These are phyloP conservation scores for Ophiostoma himal-ulmi DNA, from an alignment of 2,329 filamentous ascomycete species.

Conservation along the genomic window DNA sequence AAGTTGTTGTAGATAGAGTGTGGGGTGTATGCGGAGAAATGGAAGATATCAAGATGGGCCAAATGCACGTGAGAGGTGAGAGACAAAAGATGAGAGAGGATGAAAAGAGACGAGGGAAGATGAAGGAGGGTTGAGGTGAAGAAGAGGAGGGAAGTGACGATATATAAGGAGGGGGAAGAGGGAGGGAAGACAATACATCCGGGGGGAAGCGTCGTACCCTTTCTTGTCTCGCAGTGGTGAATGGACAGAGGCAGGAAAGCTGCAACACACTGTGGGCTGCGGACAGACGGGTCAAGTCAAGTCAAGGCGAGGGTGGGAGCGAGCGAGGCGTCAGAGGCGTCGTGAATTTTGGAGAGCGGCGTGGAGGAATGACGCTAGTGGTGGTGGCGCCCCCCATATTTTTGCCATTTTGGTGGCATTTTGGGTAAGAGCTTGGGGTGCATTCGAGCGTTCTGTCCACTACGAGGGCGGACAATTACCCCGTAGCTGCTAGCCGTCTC, in stretches of 20 bases:
- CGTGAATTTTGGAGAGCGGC: background rate
- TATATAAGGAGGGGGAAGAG: background rate
- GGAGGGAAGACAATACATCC: background rate
- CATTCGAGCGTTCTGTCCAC: background rate
- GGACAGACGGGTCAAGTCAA: background rate
- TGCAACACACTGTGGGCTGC: background rate
- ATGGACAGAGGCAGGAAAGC: background rate
- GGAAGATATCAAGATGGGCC: background rate
- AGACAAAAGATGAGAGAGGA: background rate
- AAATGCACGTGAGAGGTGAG: background rate
- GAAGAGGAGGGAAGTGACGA: background rate
- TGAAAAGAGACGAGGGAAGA: background rate
- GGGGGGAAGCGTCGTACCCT: background rate
- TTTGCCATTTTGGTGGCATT: background rate
- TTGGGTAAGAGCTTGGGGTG: background rate
- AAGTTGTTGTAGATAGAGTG: constrained; percentile 6
- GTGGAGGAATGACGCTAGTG: constrained; percentile 4
- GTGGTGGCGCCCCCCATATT: background rate
- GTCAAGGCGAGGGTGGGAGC: background rate
- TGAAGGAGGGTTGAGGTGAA: background rate
- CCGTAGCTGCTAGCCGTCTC: background rate
- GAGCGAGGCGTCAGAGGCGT: background rate
- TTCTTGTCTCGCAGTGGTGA: background rate
- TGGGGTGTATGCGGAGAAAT: constrained; percentile 8
- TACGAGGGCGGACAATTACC: background rate